phyloP scores from a whole-genome alignment of 805 yeast genomes.

The Wickerhamiella bombiphila region DNA sequence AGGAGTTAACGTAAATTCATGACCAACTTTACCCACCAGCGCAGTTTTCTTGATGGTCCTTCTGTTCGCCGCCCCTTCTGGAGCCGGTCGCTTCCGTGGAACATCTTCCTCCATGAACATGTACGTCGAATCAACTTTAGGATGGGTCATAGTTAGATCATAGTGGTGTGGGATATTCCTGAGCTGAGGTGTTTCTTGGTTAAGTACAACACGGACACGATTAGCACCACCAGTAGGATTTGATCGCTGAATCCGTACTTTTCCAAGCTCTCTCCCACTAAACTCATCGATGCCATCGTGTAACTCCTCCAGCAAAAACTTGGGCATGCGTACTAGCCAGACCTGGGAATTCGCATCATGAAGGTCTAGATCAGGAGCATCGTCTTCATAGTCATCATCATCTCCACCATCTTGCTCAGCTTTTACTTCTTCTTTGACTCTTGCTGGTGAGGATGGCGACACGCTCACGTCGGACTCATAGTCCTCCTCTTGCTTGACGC shows the following conservation, averaged over 20 bases:
- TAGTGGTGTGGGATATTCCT: slow-evolving; percentile 68
- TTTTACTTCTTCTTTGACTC: slow-evolving; percentile 6
- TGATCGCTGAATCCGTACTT: slow-evolving; percentile 52
- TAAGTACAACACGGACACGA: slow-evolving; percentile 25
- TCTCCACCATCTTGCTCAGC: slow-evolving; percentile 4
- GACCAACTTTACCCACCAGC: slow-evolving; percentile 72
- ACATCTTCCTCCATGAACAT: slow-evolving; percentile 80
- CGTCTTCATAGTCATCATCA: slow-evolving; percentile 36
- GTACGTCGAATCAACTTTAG: slow-evolving; percentile 69
- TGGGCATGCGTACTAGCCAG: slow-evolving; percentile 87
- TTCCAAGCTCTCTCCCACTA: slow-evolving; percentile 63
- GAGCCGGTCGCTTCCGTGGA: slow-evolving; percentile 6
- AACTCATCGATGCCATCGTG: slow-evolving; percentile 29
- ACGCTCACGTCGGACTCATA: slow-evolving; percentile 27
- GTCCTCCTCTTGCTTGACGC: slow-evolving; percentile 1
- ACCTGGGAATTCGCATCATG: slow-evolving; percentile 50
- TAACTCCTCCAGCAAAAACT: slow-evolving; percentile 75
- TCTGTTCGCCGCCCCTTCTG: neutral
- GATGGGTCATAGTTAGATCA: slow-evolving; percentile 62
- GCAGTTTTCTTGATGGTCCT: slow-evolving; percentile 48
- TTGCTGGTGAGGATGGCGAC: slow-evolving; percentile 22
- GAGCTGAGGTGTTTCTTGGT: slow-evolving; percentile 27
- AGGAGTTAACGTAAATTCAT: slow-evolving; percentile 84
- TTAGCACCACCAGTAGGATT: slow-evolving; percentile 11
- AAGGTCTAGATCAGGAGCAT: slow-evolving; percentile 65